Percentiles rank a stretch among this genome's conserved stretches.
Conservation (phyloP, 2,329 filamentous ascomycete genomes). For the Trichoderma koningiopsis region DNA sequence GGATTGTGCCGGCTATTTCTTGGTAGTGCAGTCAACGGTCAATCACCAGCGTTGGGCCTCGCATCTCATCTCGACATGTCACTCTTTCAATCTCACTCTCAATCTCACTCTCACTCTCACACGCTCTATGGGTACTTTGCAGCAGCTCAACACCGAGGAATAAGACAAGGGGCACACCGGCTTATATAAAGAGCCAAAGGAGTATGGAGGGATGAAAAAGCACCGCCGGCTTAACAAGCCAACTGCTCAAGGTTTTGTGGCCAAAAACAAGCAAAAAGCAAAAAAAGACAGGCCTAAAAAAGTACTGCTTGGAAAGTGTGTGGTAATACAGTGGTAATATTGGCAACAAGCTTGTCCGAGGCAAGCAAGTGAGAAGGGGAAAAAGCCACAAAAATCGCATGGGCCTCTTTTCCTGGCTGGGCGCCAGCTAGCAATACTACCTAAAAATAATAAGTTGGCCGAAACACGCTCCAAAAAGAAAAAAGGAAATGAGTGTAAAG, state of each 20-base stretch:
- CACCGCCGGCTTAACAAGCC: neutral
- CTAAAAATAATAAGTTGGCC: neutral
- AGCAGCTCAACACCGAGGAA: neutral
- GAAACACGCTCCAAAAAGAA: neutral
- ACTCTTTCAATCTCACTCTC: neutral
- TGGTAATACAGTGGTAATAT: conserved; percentile 18
- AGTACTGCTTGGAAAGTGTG: neutral
- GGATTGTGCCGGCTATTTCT: neutral
- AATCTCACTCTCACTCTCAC: neutral
- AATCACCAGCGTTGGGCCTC: neutral
- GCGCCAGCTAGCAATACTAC: too few relatives aligned
- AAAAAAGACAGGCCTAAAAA: neutral
- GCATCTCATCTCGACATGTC: conserved; percentile 5
- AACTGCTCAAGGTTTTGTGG: neutral
- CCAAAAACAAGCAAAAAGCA: neutral
- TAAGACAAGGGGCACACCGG: neutral
- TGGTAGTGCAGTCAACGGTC: neutral
- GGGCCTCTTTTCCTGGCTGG: neutral
- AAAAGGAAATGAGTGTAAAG: neutral
- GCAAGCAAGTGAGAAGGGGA: neutral
- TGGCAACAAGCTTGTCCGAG: neutral
- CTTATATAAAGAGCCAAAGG: neutral
- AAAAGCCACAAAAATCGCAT: neutral
- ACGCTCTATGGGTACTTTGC: neutral
- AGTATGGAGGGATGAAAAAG: neutral